These are phyloP conservation scores for Geotrichum carabidarum DNA, from an alignment of 1,139 yeast genomes.

Conservation along the genomic window DNA sequence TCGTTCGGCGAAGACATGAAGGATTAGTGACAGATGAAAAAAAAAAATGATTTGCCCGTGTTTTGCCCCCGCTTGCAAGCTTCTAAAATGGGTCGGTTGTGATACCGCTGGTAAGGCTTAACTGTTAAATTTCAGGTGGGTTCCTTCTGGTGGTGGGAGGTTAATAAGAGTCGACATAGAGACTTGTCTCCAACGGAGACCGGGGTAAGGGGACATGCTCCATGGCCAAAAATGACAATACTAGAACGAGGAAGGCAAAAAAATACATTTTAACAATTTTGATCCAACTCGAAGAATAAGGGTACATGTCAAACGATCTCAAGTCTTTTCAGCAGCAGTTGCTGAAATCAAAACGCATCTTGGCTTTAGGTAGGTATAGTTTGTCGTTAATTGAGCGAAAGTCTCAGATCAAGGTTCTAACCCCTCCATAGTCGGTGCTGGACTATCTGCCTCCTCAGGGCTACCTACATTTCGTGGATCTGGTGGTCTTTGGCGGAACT, in stretches of 20 bases:
- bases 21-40: neutral
- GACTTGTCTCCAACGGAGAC: no score
- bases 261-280: no score
- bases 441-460: conserved; percentile 73
- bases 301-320: conserved; percentile 25
- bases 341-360: conserved; percentile 48
- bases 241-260: no score
- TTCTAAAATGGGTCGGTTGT: no score
- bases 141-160: no score
- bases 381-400: conserved; percentile 11
- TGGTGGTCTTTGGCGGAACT: conserved; percentile 73
- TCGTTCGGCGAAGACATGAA: conserved; percentile 1
- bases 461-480: conserved; percentile 67
- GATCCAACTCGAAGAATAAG: no score
- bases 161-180: no score
- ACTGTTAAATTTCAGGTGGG: no score
- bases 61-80: no score
- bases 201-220: no score
- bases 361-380: conserved; percentile 46
- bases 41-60: neutral
- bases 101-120: no score
- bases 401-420: neutral
- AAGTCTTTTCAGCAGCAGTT: conserved; percentile 57
- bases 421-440: conserved; percentile 59
- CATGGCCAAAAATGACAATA: no score